Evolutionary conservation across 176 grass and related monocot genomes (phyloP).

Genomic region (Cymbopogon citratus): DNA sequence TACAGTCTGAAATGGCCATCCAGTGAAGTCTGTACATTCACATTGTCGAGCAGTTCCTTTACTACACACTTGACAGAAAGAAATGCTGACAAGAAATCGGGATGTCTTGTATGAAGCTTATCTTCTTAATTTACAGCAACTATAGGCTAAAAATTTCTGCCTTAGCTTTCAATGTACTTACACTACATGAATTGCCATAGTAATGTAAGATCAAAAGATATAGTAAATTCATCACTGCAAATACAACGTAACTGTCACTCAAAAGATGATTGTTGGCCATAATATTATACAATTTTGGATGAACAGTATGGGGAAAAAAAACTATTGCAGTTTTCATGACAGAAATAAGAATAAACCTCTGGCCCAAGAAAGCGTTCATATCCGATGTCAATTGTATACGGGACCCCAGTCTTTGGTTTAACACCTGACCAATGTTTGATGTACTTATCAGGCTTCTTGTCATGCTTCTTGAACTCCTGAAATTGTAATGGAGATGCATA

Average conservation of each 20-base stretch:
- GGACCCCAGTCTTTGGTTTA: constrained; percentile 87
- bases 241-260: not conserved
- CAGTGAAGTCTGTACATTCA: not conserved
- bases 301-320: not conserved
- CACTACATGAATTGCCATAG: not conserved
- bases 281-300: not conserved
- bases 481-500: constrained; percentile 25
- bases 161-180: not conserved
- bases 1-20: not conserved
- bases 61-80: not conserved
- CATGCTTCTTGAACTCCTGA: constrained; percentile 91
- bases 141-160: not conserved
- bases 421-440: constrained; percentile 76
- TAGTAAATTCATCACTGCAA: not conserved
- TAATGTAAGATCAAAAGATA: not conserved
- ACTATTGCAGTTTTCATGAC: not conserved
- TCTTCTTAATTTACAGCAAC: not conserved
- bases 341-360: constrained; percentile 62
- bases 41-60: not conserved
- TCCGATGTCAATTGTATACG: constrained; percentile 89
- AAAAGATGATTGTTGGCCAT: not conserved
- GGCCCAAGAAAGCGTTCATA: constrained; percentile 99
- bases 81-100: not conserved
- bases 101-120: not conserved
- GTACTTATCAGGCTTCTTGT: constrained; percentile 86